Evolutionary conservation across 2,329 filamentous ascomycete genomes (phyloP).

Genomic region (Fusarium sp.): DNA sequence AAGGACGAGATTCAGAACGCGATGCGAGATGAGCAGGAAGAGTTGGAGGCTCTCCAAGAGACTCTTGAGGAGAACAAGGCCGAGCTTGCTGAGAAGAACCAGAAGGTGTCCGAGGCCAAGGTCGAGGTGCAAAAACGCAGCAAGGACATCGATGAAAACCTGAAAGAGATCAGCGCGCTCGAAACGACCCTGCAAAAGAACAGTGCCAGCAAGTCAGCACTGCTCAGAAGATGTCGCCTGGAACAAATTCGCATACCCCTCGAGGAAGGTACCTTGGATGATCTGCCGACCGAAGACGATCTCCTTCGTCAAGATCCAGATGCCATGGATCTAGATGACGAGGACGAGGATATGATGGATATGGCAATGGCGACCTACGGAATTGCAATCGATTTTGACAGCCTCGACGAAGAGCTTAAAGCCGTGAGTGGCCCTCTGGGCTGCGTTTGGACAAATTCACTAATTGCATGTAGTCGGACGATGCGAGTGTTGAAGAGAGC

Average conservation of each 20-base stretch:
- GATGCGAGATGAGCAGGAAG: conserved; percentile 78
- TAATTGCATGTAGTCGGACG: conserved; percentile 68
- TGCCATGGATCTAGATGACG: conserved; percentile 89
- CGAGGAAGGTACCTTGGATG: conserved; percentile 79
- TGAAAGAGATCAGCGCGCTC: conserved; percentile 81
- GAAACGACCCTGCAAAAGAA: conserved; percentile 90
- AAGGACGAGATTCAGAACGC: conserved; percentile 80
- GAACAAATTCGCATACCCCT: conserved; percentile 93
- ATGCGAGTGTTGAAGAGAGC: conserved; percentile 77
- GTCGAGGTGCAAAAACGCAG: conserved; percentile 84
- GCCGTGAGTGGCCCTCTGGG: conserved; percentile 64
- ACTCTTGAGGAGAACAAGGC: conserved; percentile 76
- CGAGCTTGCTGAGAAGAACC: conserved; percentile 75
- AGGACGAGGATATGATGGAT: conserved; percentile 69
- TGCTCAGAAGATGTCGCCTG: conserved; percentile 90
- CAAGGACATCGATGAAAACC: conserved; percentile 80
- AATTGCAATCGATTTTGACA: conserved; percentile 87
- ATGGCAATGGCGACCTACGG: conserved; percentile 87
- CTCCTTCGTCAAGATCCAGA: conserved; percentile 82
- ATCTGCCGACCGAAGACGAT: conserved; percentile 87
- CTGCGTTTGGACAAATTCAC: conserved; percentile 4
- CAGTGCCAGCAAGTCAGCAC: conserved; percentile 83
- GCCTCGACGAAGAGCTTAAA: conserved; percentile 84
- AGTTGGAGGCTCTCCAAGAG: conserved; percentile 81
- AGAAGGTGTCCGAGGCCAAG: conserved; percentile 82